Evolutionary conservation across 768 basidiomycete genomes (phyloP).

Genomic region (Boletales sp.): DNA sequence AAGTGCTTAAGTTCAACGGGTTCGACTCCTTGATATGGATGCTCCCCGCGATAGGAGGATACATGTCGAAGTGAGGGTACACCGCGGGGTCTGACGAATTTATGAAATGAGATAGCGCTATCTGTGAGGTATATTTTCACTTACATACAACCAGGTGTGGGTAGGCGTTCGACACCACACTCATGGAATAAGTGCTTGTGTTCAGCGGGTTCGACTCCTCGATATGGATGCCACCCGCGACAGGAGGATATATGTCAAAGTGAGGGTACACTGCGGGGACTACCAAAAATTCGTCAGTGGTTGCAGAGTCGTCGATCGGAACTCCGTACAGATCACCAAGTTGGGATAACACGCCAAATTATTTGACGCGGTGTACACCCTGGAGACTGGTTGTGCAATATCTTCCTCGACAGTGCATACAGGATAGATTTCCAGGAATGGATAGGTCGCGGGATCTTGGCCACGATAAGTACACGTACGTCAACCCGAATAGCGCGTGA

Average conservation of each 20-base stretch:
- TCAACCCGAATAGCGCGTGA: background rate
- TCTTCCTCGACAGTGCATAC: conserved; percentile 4
- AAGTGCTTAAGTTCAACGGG: background rate
- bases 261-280: conserved; percentile 41
- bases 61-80: conserved; percentile 43
- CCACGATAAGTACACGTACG: conserved; percentile 4
- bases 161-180: background rate
- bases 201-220: background rate
- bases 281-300: conserved; percentile 14
- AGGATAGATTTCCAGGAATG: conserved; percentile 41
- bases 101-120: too few relatives aligned
- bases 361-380: background rate
- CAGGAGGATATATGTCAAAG: conserved; percentile 38
- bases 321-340: conserved; percentile 34
- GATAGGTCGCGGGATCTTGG: conserved; percentile 39
- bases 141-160: conserved; percentile 18
- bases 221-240: background rate
- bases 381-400: background rate
- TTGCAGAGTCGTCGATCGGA: background rate
- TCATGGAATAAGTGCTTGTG: background rate
- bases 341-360: conserved; percentile 28
- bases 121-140: background rate
- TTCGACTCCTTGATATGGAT: background rate
- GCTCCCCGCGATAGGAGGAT: conserved; percentile 24
- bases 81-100: conserved; percentile 31